A percentile compares a stretch with the other conserved stretches of the same genome.
These are phyloP conservation scores for Pelagophyceae sp. DNA, from an alignment of 352 stramenopile genomes.

Conservation along the genomic window DNA sequence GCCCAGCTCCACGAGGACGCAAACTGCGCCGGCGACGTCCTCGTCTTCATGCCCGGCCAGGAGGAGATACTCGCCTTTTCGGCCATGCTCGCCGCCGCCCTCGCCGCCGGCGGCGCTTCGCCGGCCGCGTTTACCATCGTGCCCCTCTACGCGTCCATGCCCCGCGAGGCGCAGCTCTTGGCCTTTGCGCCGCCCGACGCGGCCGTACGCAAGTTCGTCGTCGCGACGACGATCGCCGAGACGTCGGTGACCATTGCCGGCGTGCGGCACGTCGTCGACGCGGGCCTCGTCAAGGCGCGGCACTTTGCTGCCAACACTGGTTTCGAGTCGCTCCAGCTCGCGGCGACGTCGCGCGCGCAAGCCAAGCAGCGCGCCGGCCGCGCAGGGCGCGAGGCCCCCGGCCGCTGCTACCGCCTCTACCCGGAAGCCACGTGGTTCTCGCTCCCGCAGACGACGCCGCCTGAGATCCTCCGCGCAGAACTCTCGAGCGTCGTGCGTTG, in stretches of 20 bases:
- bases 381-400: constrained; percentile 72
- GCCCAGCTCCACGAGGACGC: constrained; percentile 49
- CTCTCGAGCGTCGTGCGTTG: constrained; percentile 50
- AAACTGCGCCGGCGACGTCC: constrained; percentile 25
- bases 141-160: constrained; percentile 35
- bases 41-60: constrained; percentile 58
- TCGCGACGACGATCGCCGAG: constrained; percentile 84
- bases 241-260: constrained; percentile 74
- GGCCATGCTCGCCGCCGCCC: neutral
- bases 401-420: constrained; percentile 88
- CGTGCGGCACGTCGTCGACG: constrained; percentile 25
- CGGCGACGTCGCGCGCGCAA: constrained; percentile 23
- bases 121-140: constrained; percentile 32
- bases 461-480: constrained; percentile 62
- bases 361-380: constrained; percentile 52
- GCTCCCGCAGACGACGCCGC: constrained; percentile 20
- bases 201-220: constrained; percentile 63
- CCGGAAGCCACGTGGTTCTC: constrained; percentile 41
- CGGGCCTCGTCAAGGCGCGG: constrained; percentile 67
- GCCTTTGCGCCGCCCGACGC: constrained; percentile 29
- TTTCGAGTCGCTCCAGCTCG: constrained; percentile 15
- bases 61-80: constrained; percentile 38
- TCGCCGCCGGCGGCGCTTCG: constrained; percentile 8
- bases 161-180: constrained; percentile 32
- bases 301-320: constrained; percentile 29